Percentiles rank a stretch among this genome's conserved stretches.
Evolutionary conservation across 2,329 filamentous ascomycete genomes (phyloP).

Genomic region (Thelonectria olida): DNA sequence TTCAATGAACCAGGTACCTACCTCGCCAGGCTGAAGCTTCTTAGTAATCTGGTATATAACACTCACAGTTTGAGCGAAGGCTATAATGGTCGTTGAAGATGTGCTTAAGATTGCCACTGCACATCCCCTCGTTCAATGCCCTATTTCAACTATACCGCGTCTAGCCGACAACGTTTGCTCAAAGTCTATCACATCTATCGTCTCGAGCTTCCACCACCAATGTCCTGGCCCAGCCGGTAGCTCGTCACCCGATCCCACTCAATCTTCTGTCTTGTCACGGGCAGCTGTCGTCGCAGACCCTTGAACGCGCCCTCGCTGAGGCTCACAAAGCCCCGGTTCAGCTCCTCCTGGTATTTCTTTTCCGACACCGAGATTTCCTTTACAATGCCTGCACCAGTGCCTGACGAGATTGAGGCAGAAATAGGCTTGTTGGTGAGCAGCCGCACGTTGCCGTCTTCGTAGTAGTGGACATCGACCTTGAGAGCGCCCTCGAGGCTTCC

Average conservation of each 20-base stretch:
- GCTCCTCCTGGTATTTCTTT: constrained; percentile 94
- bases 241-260: constrained; percentile 99
- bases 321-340: constrained; percentile 88
- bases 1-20: too few relatives aligned
- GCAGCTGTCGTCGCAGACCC: constrained; percentile 87
- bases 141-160: not conserved
- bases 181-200: constrained; percentile 30
- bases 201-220: constrained; percentile 71
- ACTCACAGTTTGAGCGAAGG: too few relatives aligned
- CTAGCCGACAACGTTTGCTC: not conserved
- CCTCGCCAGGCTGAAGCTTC: too few relatives aligned
- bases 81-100: too few relatives aligned
- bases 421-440: constrained; percentile 88
- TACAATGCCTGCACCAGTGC: constrained; percentile 73
- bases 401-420: constrained; percentile 66
- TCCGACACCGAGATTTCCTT: constrained; percentile 82
- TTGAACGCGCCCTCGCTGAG: constrained; percentile 97
- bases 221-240: constrained; percentile 86
- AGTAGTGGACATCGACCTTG: constrained; percentile 98
- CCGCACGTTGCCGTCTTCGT: constrained; percentile 97
- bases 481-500: constrained; percentile 78
- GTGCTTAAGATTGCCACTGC: too few relatives aligned
- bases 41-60: too few relatives aligned
- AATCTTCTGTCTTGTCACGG: constrained; percentile 97
- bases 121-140: not conserved